Evolutionary conservation across 2,329 filamentous ascomycete genomes (phyloP).

Genomic region (Beauveria sp.): DNA sequence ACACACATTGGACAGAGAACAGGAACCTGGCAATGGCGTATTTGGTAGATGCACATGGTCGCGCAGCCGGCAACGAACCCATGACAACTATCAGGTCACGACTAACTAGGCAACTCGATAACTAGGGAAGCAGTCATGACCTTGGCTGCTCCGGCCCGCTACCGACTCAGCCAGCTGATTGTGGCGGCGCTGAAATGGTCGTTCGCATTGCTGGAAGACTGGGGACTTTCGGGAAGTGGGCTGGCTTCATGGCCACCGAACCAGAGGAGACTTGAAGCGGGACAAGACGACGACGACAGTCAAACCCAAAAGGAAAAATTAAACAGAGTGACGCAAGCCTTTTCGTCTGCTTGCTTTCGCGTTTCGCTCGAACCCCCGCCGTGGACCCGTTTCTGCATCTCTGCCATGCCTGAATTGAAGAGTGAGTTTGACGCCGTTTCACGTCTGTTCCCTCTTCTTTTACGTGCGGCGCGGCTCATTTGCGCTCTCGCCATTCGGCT

Average conservation of each 20-base stretch:
- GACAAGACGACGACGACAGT: background rate
- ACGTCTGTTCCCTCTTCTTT: background rate
- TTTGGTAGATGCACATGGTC: background rate
- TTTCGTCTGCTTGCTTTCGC: background rate
- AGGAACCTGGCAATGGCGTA: no score
- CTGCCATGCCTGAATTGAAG: background rate
- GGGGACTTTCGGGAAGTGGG: background rate
- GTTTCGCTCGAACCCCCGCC: background rate
- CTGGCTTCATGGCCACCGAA: background rate
- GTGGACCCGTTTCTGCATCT: background rate
- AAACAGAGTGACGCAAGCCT: slow-evolving; percentile 7
- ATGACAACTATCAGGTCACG: background rate
- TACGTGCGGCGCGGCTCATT: background rate
- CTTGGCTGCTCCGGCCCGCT: background rate
- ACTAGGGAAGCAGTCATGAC: no score
- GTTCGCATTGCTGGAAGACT: background rate
- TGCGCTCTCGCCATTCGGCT: background rate
- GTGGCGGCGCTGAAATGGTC: background rate
- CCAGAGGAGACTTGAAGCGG: background rate
- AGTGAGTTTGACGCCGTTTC: background rate
- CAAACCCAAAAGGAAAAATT: background rate
- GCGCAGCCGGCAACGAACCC: background rate
- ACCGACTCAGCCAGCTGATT: slow-evolving; percentile 1
- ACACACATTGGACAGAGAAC: background rate
- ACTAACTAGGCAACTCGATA: no score